phyloP scores from a whole-genome alignment of 805 yeast genomes.

The Saturnispora saitoi region DNA sequence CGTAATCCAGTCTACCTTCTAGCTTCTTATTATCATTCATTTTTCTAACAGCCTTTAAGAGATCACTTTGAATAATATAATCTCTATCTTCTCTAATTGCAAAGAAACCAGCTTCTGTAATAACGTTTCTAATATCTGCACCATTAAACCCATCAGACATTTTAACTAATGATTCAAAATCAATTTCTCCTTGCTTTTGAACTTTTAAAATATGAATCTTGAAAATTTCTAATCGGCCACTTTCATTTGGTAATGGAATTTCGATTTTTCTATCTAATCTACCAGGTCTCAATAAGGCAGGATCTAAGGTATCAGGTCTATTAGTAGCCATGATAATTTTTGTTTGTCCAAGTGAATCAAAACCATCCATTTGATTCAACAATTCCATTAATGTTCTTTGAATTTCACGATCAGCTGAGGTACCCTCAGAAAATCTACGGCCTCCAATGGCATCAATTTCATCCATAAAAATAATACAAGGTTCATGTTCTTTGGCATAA shows the following conservation, averaged over 20 bases:
- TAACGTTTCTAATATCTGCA: conserved; percentile 95
- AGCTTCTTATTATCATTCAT: conserved; percentile 94
- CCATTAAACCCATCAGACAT: conserved; percentile 92
- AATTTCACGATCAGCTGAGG: conserved; percentile 97
- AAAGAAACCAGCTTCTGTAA: conserved; percentile 90
- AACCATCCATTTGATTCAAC: conserved; percentile 99
- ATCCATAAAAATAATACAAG: conserved; percentile 93
- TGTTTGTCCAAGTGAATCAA: conserved; percentile 90
- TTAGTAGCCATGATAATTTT: conserved; percentile 97
- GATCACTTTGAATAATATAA: conserved; percentile 83
- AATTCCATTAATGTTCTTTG: conserved; percentile 98
- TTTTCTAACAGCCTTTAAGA: conserved; percentile 97
- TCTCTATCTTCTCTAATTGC: conserved; percentile 98
- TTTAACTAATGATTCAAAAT: conserved; percentile 70
- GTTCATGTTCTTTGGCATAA: conserved; percentile 88
- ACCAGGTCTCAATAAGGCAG: conserved; percentile 92
- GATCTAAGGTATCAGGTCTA: conserved; percentile 87
- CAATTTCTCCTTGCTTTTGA: conserved; percentile 81
- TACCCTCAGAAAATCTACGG: conserved; percentile 97
- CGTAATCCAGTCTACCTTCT: conserved; percentile 93
- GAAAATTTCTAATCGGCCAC: conserved; percentile 83
- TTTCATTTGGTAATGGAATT: conserved; percentile 89
- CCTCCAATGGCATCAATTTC: conserved; percentile 98
- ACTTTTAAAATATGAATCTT: conserved; percentile 88
- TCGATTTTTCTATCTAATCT: conserved; percentile 97